These are phyloP conservation scores for Aeschynomene evenia DNA, from an alignment of 306 rosid genomes.

Conservation along the genomic window DNA sequence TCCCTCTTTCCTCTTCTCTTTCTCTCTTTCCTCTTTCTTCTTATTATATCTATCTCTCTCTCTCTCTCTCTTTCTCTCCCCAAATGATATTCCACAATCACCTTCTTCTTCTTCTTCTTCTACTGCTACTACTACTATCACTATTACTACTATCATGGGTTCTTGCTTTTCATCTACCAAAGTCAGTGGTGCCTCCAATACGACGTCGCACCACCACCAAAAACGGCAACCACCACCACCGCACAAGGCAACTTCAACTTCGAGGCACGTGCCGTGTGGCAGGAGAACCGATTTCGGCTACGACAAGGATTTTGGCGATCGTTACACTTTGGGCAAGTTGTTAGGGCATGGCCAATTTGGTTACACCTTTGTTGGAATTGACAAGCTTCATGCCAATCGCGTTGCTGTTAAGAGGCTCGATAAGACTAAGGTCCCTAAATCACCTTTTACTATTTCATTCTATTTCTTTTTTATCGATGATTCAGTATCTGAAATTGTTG, in stretches of 20 bases:
- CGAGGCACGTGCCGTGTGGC: conserved; percentile 55
- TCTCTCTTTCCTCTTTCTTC: not conserved
- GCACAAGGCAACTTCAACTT: conserved; percentile 11
- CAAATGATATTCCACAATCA: not conserved
- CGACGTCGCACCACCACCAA: conserved; percentile 1
- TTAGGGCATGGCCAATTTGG: conserved; percentile 88
- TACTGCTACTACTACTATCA: conserved; percentile 11
- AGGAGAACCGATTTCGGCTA: conserved; percentile 80
- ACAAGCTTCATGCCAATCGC: conserved; percentile 65
- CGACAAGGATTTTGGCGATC: conserved; percentile 49
- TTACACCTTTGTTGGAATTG: conserved; percentile 68
- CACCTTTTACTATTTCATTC: too few species aligned
- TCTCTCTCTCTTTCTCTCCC: not conserved
- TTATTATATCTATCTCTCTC: not conserved
- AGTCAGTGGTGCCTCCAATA: conserved; percentile 37
- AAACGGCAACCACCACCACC: not conserved
- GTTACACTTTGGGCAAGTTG: conserved; percentile 70
- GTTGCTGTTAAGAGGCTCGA: conserved; percentile 83
- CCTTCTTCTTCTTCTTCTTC: not conserved
- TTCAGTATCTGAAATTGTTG: too few species aligned
- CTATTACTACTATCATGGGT: conserved; percentile 35
- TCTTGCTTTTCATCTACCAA: conserved; percentile 40
- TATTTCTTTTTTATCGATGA: too few species aligned
- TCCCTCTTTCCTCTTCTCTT: not conserved
- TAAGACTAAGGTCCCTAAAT: conserved; percentile 73